These are phyloP conservation scores for Cladosporium sp. DNA, from an alignment of 2,329 filamentous ascomycete species.

Conservation along the genomic window DNA sequence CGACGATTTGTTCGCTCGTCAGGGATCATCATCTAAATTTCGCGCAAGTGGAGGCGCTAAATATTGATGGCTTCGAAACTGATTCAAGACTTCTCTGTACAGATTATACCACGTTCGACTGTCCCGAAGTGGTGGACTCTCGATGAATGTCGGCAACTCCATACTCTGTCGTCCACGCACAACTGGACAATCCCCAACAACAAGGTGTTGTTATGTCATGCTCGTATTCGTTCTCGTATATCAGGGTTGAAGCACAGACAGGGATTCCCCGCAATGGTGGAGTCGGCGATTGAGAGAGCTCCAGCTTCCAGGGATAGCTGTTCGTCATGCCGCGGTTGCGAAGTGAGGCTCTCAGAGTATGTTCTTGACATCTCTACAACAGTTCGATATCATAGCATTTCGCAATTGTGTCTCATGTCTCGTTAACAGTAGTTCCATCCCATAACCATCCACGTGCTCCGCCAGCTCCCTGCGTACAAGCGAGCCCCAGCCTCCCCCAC, in stretches of 20 bases:
- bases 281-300: not conserved
- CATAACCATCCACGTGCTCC: not conserved
- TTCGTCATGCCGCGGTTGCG: conserved; percentile 1
- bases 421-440: not conserved
- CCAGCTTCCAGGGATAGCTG: conserved; percentile 3
- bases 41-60: not conserved
- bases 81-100: not conserved
- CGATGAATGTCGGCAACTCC: no score
- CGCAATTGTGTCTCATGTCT: not conserved
- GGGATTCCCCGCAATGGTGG: conserved; percentile 1
- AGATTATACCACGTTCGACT: no score
- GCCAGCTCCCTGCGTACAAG: not conserved
- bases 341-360: not conserved
- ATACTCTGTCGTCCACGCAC: not conserved
- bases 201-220: not conserved
- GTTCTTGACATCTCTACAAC: not conserved
- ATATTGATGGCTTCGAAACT: not conserved
- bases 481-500: not conserved
- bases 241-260: not conserved
- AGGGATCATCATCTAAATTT: not conserved
- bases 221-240: not conserved
- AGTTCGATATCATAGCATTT: not conserved
- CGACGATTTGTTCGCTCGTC: not conserved
- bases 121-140: no score
- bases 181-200: not conserved